Evolutionary conservation across 257 asterid genomes (phyloP).

Genomic region (Gynochthodes officinalis): DNA sequence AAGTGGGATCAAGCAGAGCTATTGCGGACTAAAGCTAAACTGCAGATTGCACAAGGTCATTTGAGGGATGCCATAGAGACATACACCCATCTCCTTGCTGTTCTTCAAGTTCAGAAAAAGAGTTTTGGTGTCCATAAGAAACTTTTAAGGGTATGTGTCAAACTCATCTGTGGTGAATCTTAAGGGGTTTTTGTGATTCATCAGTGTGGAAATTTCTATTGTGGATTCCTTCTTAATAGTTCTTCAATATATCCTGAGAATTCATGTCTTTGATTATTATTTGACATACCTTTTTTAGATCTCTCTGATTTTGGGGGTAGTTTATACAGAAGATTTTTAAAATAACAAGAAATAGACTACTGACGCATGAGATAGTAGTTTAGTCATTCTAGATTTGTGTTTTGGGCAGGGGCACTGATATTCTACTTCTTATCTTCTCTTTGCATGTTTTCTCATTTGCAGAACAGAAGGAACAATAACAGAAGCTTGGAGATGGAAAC

Average conservation of each 20-base stretch:
- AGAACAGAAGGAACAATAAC: slow-evolving; percentile 41
- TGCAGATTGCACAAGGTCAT: slow-evolving; percentile 69
- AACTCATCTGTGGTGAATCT: neutral
- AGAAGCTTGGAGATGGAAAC: slow-evolving; percentile 73
- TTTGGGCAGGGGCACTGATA: neutral
- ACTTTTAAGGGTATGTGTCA: slow-evolving; percentile 46
- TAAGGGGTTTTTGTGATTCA: no score
- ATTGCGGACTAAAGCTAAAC: slow-evolving; percentile 64
- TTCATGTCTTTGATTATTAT: neutral
- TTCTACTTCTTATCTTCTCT: neutral
- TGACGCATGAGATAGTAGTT: neutral
- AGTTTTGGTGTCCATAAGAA: slow-evolving; percentile 43
- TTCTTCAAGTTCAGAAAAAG: slow-evolving; percentile 79
- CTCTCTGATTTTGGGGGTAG: neutral
- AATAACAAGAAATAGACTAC: neutral
- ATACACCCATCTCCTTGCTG: slow-evolving; percentile 75
- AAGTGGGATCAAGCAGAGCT: slow-evolving; percentile 87
- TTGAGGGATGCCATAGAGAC: slow-evolving; percentile 62
- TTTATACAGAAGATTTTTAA: neutral
- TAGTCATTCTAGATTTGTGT: neutral
- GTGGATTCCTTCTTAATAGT: neutral
- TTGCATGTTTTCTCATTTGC: slow-evolving; percentile 21
- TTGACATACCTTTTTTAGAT: neutral
- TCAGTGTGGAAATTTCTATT: neutral
- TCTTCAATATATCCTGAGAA: neutral